Base-by-base conservation (phyloP, 257 asterid species). In the Forsythia suspensa region DNA sequence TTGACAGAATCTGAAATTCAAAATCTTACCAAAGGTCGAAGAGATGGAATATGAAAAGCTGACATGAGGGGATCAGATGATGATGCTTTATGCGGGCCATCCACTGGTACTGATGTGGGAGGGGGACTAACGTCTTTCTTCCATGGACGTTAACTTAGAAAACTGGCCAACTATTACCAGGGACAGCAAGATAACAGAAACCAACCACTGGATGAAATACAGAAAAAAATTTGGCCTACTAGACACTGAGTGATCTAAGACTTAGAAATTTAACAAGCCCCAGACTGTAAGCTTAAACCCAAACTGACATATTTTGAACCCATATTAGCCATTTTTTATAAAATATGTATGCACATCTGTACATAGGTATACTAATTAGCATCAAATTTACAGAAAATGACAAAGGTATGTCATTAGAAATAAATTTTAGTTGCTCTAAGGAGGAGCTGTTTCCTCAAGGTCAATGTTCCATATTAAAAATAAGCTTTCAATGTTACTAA, bases 21-120 rank as follows among this genome's bases (percentile, higher is more conserved):
- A 82, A 79, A 76, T 77, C 87, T 77, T 80, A 85, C 81, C 77
- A 69, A 76, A 81, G 78, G 57, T 71, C 43, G 79, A 63, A 76
- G 81, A 76, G 48, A 79, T 67, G 80, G 80, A 86, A 74, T 81
- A 74, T 38, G 81, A 78, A 77, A 90, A 83, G 86, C 83, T 71
- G 90, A 83, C 46, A 75, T 15, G 61, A 73, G 57, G 57, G 82
- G 59, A 66, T 61, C 78, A 75, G 67, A 84, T 73, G 87, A 21
- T 78, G 89, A 75, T 85, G 85, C 84, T 83, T 70, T 79, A 55
- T 85, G 89, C 83, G 80, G 85, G 76, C 89, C 89, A 78, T 85
- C 89, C 84, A 84, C 85, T 79, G 92, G 90, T 80, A 86, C 88
- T 85, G 90, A 76, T 78, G 92, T 75, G 82, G 87, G 86, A 86